A percentile compares a stretch with the other conserved stretches of the same genome.
Conservation (phyloP, 2,329 filamentous ascomycete species). For the Nemania diffusa region DNA sequence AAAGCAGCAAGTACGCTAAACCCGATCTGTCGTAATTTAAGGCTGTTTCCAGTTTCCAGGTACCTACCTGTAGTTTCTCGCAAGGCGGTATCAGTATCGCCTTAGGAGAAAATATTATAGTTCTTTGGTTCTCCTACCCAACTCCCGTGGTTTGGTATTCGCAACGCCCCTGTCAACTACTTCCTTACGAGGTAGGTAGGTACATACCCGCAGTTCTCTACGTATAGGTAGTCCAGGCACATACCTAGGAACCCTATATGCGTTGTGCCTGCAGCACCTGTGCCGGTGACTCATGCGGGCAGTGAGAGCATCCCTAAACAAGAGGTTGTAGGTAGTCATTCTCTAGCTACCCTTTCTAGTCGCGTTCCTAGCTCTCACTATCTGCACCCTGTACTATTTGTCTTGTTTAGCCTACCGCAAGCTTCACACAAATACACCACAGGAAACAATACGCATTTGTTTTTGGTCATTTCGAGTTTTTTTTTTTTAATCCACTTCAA, state of each 20-base stretch:
- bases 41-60: no score
- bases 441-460: no score
- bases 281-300: slow-evolving; percentile 42
- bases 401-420: background rate
- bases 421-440: slow-evolving; percentile 7
- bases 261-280: background rate
- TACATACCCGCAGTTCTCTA: background rate
- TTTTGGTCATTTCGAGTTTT: no score
- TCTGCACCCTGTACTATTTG: background rate
- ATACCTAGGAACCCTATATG: background rate
- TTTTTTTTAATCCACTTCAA: background rate
- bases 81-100: background rate
- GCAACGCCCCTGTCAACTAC: no score
- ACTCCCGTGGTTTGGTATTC: no score
- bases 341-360: background rate
- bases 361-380: background rate
- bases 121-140: background rate
- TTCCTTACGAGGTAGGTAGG: no score
- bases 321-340: slow-evolving; percentile 8
- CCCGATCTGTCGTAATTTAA: no score
- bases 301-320: slow-evolving; percentile 17
- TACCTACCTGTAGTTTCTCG: background rate
- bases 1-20: no score
- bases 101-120: background rate
- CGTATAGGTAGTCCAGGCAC: background rate